Conservation (phyloP, 1,284 basidiomycete species). For the Ceratobasidium papillatum region DNA sequence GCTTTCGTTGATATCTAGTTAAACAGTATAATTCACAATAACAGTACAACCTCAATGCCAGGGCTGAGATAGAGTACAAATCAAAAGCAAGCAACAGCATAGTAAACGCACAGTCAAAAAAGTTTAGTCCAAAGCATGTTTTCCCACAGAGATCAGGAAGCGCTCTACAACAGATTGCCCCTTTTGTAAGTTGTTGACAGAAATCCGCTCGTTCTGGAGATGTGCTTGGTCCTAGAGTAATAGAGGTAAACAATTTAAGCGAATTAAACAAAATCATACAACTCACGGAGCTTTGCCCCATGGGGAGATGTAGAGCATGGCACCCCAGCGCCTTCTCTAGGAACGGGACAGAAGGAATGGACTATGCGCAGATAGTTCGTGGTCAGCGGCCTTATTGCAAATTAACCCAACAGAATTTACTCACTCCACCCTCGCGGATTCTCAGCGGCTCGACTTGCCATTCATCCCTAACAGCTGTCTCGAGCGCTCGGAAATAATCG, state of each 20-base stretch:
- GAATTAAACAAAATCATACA: background rate
- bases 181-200: slow-evolving; percentile 74
- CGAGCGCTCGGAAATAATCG: slow-evolving; percentile 84
- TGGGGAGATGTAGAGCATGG: slow-evolving; percentile 85
- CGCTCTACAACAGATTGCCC: slow-evolving; percentile 79
- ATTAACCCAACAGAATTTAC: slow-evolving; percentile 48
- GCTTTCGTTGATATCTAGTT: too few relatives aligned
- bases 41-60: too few relatives aligned
- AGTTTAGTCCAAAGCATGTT: background rate
- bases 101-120: background rate
- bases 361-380: slow-evolving; percentile 56
- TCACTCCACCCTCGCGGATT: slow-evolving; percentile 92
- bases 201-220: slow-evolving; percentile 85
- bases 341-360: slow-evolving; percentile 90
- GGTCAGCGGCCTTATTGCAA: slow-evolving; percentile 42
- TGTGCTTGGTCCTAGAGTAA: slow-evolving; percentile 78
- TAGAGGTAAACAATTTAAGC: background rate
- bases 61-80: background rate
- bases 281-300: slow-evolving; percentile 83
- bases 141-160: slow-evolving; percentile 58
- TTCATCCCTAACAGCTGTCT: slow-evolving; percentile 81
- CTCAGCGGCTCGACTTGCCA: slow-evolving; percentile 86
- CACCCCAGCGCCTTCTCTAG: slow-evolving; percentile 90
- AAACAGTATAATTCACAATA: too few relatives aligned
- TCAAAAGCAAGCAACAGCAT: background rate